Evolutionary conservation across 179 eudicot genomes (phyloP).

Genomic region (Sideroxylon spinosum): DNA sequence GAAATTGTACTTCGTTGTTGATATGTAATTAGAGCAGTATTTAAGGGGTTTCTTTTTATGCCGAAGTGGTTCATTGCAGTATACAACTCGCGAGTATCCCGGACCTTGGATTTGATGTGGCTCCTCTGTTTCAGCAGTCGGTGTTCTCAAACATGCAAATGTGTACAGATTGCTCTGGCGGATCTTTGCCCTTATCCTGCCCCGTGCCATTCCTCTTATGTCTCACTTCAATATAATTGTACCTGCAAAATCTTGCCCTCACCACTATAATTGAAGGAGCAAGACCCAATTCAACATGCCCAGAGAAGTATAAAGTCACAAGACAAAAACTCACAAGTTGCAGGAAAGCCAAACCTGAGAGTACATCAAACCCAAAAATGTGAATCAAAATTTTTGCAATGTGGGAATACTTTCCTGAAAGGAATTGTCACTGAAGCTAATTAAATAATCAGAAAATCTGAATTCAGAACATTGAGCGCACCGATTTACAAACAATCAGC

Average conservation of each 20-base stretch:
- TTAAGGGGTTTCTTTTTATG: slow-evolving; percentile 49
- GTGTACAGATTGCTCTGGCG: slow-evolving; percentile 62
- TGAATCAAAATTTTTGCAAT: neutral
- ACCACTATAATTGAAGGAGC: neutral
- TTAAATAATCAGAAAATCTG: neutral
- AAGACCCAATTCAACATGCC: slow-evolving; percentile 2
- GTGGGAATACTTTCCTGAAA: neutral
- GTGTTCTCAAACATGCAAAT: slow-evolving; percentile 44
- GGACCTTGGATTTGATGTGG: slow-evolving; percentile 38
- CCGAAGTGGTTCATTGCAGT: slow-evolving; percentile 53
- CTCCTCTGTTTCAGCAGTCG: slow-evolving; percentile 23
- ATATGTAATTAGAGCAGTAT: slow-evolving; percentile 55
- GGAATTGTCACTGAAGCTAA: neutral
- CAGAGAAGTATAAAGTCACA: neutral
- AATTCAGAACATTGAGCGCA: neutral
- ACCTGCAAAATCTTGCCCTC: neutral
- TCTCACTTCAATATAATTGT: slow-evolving; percentile 3
- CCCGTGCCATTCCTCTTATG: slow-evolving; percentile 42
- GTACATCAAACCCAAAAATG: neutral
- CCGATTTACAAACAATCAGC: neutral
- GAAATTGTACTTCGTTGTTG: slow-evolving; percentile 66
- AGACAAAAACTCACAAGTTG: slow-evolving; percentile 8
- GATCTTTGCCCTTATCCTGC: slow-evolving; percentile 58
- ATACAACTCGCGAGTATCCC: slow-evolving; percentile 55
- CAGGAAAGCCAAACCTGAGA: neutral